These are phyloP conservation scores for Exophiala phaeomuriformis DNA, from an alignment of 2,329 filamentous ascomycete species.

Conservation along the genomic window DNA sequence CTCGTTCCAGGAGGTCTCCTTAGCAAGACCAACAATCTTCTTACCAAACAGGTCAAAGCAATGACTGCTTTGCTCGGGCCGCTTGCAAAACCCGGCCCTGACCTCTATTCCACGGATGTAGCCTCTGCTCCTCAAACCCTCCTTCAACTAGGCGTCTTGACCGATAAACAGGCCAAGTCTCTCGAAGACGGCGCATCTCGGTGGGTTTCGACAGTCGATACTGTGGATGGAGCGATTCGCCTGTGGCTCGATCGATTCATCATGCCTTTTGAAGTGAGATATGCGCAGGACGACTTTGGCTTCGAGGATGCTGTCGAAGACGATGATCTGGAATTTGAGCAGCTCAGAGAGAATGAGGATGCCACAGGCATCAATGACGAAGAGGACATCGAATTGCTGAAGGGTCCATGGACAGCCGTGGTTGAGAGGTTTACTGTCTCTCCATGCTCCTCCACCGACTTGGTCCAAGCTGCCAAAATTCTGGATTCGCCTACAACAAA, in stretches of 20 bases:
- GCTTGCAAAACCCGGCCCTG: constrained; percentile 31
- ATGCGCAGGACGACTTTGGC: constrained; percentile 44
- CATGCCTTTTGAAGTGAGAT: constrained; percentile 39
- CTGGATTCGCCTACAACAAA: constrained; percentile 31
- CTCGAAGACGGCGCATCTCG: constrained; percentile 45
- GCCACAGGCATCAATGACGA: constrained; percentile 49
- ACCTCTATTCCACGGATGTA: constrained; percentile 46
- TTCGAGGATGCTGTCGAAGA: constrained; percentile 51
- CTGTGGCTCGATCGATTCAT: constrained; percentile 53
- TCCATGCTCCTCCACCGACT: constrained; percentile 25
- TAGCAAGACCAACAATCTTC: constrained; percentile 34
- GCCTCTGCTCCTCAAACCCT: constrained; percentile 38
- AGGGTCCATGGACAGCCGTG: constrained; percentile 41
- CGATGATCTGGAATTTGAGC: constrained; percentile 52
- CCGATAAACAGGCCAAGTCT: constrained; percentile 55
- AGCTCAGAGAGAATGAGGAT: constrained; percentile 54
- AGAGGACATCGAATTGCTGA: constrained; percentile 46
- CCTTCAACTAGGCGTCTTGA: constrained; percentile 51
- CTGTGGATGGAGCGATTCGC: constrained; percentile 38
- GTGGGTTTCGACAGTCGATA: constrained; percentile 35
- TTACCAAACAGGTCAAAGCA: constrained; percentile 39
- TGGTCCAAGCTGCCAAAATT: constrained; percentile 32
- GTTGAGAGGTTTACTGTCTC: constrained; percentile 36
- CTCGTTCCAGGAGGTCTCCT: constrained; percentile 38
- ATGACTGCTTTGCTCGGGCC: constrained; percentile 40